Evolutionary conservation across 225 moss, liverwort and hornwort species (phyloP), one percentile per base, ranked within the genome.

Genomic region (Lunularia cruciata): DNA sequence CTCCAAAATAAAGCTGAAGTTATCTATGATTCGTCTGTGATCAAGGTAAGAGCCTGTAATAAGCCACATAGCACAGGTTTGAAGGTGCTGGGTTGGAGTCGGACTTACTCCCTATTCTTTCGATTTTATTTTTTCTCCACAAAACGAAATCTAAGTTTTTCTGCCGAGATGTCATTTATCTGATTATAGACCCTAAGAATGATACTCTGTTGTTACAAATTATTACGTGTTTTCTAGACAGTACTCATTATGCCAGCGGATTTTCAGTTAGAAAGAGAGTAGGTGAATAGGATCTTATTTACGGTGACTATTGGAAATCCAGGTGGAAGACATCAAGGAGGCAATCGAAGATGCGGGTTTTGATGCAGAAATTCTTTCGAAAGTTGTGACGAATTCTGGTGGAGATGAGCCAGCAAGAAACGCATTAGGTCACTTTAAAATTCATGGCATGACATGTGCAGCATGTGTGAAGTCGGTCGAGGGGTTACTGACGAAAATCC

Each of bases 341-440:
- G 87, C 91, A 2, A 90, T 95, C 14, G 89, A 95, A 12, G 86
- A 92, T 60, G 88, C 92, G 8, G 96, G 96, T n/a, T 92, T 96
- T 70, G 90, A 86, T 64, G 89, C 92, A 20, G 85, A 86, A 61
- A 54, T 92, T 39, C 55, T 86, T 10, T 38, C 58, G 4, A 77
- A 63, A 30, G 61, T 73, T 0, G 28, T 65, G 25, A 33, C 47
- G 15, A 49, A 58, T 23, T 38, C 65, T 14, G 52, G 49, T 23
- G 58, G 45, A 22, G 85, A 72, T 2, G 35, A 33, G 12, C 34
- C 46, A n/a, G 46, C 63, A 0, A 68, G 66, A 3, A 80, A 75
- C 18, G 68, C 83, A 16, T 40, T 90, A 34, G 88, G 86, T 22
- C 89, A 87, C 63, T 90, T 92, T 70, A 84, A 89, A 77, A 92